These are phyloP conservation scores for Phytophthora megakarya DNA, from an alignment of 352 stramenopile species.

Conservation along the genomic window DNA sequence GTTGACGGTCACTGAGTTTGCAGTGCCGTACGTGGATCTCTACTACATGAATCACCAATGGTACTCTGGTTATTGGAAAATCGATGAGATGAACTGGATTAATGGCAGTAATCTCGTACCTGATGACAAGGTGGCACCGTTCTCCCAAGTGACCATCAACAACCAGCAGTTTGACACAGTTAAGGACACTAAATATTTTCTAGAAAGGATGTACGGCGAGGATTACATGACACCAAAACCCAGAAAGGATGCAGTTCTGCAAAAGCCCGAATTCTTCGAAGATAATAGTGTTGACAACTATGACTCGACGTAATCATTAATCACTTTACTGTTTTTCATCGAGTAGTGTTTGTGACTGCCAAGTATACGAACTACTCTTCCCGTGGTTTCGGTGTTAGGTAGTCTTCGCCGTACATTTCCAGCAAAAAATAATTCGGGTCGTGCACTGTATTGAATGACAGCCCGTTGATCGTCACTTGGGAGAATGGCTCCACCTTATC, in stretches of 20 bases:
- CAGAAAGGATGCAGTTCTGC: not conserved
- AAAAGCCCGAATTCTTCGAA: not conserved
- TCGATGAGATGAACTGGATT: constrained; percentile 31
- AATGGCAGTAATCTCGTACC: constrained; percentile 18
- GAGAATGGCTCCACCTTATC: constrained; percentile 34
- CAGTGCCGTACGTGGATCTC: constrained; percentile 42
- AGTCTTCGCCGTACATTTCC: constrained; percentile 41
- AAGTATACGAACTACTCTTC: not conserved
- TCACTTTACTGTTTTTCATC: not conserved
- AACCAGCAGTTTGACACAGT: constrained; percentile 37
- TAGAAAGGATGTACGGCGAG: constrained; percentile 39
- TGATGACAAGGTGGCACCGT: constrained; percentile 32
- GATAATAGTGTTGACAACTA: not conserved
- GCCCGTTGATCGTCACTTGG: constrained; percentile 37
- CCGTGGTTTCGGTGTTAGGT: constrained; percentile 38
- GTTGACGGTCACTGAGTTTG: constrained; percentile 5
- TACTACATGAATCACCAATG: constrained; percentile 28
- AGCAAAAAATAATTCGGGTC: constrained; percentile 43
- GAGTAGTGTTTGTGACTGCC: not conserved
- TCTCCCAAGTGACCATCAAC: constrained; percentile 31
- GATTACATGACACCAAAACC: constrained; percentile 37
- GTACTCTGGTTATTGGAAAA: constrained; percentile 15
- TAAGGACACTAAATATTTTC: constrained; percentile 33
- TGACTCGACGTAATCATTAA: not conserved
- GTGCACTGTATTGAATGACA: constrained; percentile 41